Evolutionary conservation across 176 grass and related monocot genomes (phyloP).

Genomic region (Juncus inflexus): DNA sequence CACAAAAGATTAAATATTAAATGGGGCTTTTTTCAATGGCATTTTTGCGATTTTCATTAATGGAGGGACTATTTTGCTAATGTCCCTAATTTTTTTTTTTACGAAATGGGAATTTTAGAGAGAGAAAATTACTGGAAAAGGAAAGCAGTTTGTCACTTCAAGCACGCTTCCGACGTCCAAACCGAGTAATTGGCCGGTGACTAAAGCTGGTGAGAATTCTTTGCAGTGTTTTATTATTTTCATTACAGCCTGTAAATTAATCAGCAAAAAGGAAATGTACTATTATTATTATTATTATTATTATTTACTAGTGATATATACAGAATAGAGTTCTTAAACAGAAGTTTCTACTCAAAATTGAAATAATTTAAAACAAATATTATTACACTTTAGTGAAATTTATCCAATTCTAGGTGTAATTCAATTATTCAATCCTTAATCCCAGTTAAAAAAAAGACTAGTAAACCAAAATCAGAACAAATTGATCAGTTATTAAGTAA

Average conservation of each 20-base stretch:
- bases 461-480: neutral
- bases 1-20: too few relatives aligned
- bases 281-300: neutral
- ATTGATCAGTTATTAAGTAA: neutral
- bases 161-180: constrained; percentile 97
- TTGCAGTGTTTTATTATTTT: constrained; percentile 98
- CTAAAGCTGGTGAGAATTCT: constrained; percentile 89
- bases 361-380: too few relatives aligned
- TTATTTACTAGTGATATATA: too few relatives aligned
- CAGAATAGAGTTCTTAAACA: too few relatives aligned
- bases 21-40: too few relatives aligned
- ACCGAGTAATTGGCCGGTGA: constrained; percentile 97
- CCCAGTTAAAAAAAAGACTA: neutral
- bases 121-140: constrained; percentile 68
- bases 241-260: constrained; percentile 53
- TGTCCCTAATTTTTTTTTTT: neutral
- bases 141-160: constrained; percentile 99
- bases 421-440: too few relatives aligned
- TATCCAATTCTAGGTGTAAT: too few relatives aligned
- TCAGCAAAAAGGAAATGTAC: constrained; percentile 12
- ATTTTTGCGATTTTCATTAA: too few relatives aligned
- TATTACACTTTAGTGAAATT: too few relatives aligned
- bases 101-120: neutral
- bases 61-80: neutral
- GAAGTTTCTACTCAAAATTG: too few relatives aligned